Conservation (phyloP, 1,284 basidiomycete genomes). For the Cronartium ribicola region DNA sequence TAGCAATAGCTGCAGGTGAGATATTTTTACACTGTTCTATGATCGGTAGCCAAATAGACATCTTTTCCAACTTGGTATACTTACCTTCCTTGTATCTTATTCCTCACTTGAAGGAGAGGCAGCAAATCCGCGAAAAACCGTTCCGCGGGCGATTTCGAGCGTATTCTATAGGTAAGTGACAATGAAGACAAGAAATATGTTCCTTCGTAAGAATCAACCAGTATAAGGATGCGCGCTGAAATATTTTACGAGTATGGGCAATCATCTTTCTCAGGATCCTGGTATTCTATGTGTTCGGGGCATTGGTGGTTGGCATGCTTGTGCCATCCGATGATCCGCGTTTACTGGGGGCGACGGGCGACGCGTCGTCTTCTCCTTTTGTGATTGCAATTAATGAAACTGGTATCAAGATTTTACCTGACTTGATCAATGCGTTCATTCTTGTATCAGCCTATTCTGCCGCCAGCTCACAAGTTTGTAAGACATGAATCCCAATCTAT, state of each 20-base stretch:
- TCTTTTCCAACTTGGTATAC: too few species aligned
- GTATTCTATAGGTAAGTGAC: conserved; percentile 60
- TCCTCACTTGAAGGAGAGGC: conserved; percentile 56
- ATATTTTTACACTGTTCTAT: too few species aligned
- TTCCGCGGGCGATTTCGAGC: conserved; percentile 70
- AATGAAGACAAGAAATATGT: conserved; percentile 32
- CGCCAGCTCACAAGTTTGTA: conserved; percentile 75
- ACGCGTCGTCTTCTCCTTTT: conserved; percentile 46
- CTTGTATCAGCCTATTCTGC: conserved; percentile 69
- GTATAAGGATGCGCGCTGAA: background rate
- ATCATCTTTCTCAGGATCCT: conserved; percentile 43
- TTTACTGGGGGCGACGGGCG: conserved; percentile 44
- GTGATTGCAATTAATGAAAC: conserved; percentile 52
- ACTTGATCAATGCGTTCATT: conserved; percentile 46
- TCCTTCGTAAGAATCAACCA: background rate
- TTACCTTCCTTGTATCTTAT: too few species aligned
- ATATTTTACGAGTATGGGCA: background rate
- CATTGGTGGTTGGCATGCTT: conserved; percentile 46
- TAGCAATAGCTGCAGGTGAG: conserved; percentile 23
- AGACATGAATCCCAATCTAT: conserved; percentile 60
- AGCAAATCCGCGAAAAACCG: conserved; percentile 69
- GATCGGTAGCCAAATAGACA: too few species aligned
- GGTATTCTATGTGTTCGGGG: conserved; percentile 46
- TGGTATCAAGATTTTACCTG: conserved; percentile 50
- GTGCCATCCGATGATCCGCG: conserved; percentile 46